Evolutionary conservation across 371 early-diverging fungal genomes (phyloP).

Genomic region (Mortierella sp.): DNA sequence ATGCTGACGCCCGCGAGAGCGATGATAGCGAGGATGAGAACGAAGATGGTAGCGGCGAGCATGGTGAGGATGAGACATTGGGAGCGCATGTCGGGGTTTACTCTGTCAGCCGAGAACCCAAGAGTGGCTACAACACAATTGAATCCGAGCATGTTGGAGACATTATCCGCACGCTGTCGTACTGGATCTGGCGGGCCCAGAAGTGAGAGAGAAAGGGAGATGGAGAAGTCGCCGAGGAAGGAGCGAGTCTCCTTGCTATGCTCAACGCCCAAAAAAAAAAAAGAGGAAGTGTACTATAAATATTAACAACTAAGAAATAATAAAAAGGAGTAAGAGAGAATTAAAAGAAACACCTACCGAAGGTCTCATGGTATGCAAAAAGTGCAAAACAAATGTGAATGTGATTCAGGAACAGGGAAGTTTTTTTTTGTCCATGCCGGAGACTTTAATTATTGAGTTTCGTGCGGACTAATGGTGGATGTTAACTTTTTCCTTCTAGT

Average conservation of each 20-base stretch:
- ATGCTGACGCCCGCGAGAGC: constrained; percentile 6
- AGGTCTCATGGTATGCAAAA: too few relatives aligned
- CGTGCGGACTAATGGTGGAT: too few relatives aligned
- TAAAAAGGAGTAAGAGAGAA: not conserved
- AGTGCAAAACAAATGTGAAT: too few relatives aligned
- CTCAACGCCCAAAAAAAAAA: not conserved
- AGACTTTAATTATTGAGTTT: too few relatives aligned
- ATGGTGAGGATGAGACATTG: constrained; percentile 14
- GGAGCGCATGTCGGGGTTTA: constrained; percentile 45
- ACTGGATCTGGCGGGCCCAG: constrained; percentile 51
- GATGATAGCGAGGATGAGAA: constrained; percentile 17
- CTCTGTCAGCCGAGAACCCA: constrained; percentile 58
- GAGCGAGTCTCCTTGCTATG: not conserved
- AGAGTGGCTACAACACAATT: constrained; percentile 51
- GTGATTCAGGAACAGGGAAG: too few relatives aligned
- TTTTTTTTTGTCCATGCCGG: too few relatives aligned
- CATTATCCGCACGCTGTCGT: constrained; percentile 54
- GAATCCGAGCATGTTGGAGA: constrained; percentile 58
- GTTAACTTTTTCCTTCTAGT: too few relatives aligned
- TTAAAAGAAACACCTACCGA: too few relatives aligned
- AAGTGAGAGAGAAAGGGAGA: not conserved
- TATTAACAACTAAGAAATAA: not conserved
- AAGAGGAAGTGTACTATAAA: not conserved
- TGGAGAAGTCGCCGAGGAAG: not conserved
- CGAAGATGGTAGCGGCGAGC: constrained; percentile 2